Percentiles rank a stretch among this genome's conserved stretches.
These are phyloP conservation scores for Grammothele lineata DNA, from an alignment of 768 basidiomycete genomes.

Conservation along the genomic window DNA sequence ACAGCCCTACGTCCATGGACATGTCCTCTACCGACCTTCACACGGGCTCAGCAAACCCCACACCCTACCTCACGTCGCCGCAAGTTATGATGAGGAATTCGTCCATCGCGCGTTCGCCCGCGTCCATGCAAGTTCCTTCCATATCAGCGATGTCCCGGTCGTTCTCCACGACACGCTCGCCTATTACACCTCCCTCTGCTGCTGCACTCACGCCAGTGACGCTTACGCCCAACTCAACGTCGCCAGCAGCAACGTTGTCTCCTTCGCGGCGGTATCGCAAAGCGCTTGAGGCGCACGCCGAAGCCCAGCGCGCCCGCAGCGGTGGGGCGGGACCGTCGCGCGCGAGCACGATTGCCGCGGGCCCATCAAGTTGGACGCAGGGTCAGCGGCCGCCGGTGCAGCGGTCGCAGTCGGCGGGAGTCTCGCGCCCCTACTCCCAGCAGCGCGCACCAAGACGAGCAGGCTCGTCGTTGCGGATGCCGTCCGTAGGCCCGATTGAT, in stretches of 20 bases:
- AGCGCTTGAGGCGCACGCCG: conserved; percentile 14
- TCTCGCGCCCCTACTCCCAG: conserved; percentile 7
- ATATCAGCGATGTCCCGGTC: background rate
- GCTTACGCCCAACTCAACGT: conserved; percentile 11
- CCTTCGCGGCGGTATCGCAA: conserved; percentile 13
- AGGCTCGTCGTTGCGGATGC: conserved; percentile 10
- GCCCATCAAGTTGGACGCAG: background rate
- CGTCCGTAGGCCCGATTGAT: conserved; percentile 10
- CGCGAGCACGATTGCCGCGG: background rate
- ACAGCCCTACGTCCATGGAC: conserved; percentile 13
- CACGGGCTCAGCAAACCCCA: conserved; percentile 1
- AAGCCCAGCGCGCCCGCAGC: conserved; percentile 16
- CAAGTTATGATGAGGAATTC: background rate
- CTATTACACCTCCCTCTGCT: background rate
- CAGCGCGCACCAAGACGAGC: conserved; percentile 8
- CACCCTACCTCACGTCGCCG: conserved; percentile 6
- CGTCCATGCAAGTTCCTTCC: background rate
- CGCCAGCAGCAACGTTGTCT: conserved; percentile 11
- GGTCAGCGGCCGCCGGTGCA: conserved; percentile 1
- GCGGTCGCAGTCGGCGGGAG: conserved; percentile 7
- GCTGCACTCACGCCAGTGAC: conserved; percentile 1
- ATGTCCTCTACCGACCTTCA: conserved; percentile 8
- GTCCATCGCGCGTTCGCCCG: background rate
- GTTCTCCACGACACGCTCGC: background rate
- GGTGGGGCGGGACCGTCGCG: background rate